A percentile compares a stretch with the other conserved stretches of the same genome.
These are phyloP conservation scores for Pichia scutulata DNA, from an alignment of 805 yeast genomes.

Conservation along the genomic window DNA sequence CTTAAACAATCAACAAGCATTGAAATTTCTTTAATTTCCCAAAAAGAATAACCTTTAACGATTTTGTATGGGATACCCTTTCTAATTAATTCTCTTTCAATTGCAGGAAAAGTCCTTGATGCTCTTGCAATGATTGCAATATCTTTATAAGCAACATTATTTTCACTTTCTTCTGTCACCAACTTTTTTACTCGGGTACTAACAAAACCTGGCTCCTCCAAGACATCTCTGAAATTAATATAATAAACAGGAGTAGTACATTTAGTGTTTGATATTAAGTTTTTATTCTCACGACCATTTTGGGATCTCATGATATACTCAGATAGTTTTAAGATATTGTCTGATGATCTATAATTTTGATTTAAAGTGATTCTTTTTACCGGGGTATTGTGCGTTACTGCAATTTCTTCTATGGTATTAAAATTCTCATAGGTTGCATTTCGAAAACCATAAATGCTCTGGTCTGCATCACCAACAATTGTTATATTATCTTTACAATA, in stretches of 20 bases:
- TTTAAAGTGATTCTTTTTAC: conserved; percentile 37
- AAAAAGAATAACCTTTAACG: conserved; percentile 68
- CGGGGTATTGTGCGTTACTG: conserved; percentile 11
- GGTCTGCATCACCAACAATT: conserved; percentile 95
- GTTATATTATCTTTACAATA: conserved; percentile 53
- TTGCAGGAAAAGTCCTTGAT: conserved; percentile 46
- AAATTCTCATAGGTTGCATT: conserved; percentile 71
- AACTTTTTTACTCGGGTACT: conserved; percentile 47
- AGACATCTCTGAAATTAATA: conserved; percentile 25
- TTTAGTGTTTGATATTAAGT: conserved; percentile 39
- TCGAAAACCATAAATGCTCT: conserved; percentile 84
- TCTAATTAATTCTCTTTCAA: conserved; percentile 57
- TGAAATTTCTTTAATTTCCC: conserved; percentile 68
- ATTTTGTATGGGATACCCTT: conserved; percentile 56
- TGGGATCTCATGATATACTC: conserved; percentile 61
- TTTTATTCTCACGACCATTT: conserved; percentile 34
- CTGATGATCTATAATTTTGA: conserved; percentile 78
- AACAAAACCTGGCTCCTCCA: conserved; percentile 54
- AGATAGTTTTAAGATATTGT: conserved; percentile 54
- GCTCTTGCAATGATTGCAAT: conserved; percentile 67
- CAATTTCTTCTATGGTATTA: conserved; percentile 40
- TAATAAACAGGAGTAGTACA: conserved; percentile 41
- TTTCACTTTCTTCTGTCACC: conserved; percentile 29
- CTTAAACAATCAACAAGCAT: conserved; percentile 58
- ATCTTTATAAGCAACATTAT: conserved; percentile 45